phyloP scores from a whole-genome alignment of 192 early-diverging fungal genomes.

The Coemansia sp. region DNA sequence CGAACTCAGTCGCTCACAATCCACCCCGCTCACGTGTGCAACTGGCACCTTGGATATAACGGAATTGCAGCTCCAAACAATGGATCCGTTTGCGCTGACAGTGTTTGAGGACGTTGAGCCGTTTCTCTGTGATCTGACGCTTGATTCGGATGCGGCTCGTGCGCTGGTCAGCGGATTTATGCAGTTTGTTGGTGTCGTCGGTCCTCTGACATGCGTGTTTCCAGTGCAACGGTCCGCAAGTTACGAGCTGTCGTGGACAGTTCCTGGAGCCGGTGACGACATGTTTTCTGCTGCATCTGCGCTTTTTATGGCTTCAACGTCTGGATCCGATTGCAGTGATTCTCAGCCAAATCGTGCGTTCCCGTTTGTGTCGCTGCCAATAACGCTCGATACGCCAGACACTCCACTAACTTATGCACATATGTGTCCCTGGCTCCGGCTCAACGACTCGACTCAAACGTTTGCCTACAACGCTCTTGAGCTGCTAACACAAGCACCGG shows the following conservation, averaged over 20 bases:
- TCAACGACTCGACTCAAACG: background rate
- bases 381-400: slow-evolving; percentile 27
- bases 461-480: slow-evolving; percentile 8
- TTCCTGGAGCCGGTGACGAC: slow-evolving; percentile 6
- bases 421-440: slow-evolving; percentile 21
- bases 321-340: background rate
- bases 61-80: background rate
- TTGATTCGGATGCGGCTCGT: slow-evolving; percentile 1
- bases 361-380: slow-evolving; percentile 24
- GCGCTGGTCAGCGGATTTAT: slow-evolving; percentile 19
- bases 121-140: slow-evolving; percentile 29
- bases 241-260: slow-evolving; percentile 17
- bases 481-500: background rate
- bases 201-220: slow-evolving; percentile 25
- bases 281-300: background rate
- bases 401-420: slow-evolving; percentile 20
- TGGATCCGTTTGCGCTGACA: slow-evolving; percentile 26
- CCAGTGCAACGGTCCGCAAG: background rate
- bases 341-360: background rate
- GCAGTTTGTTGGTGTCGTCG: slow-evolving; percentile 37
- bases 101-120: slow-evolving; percentile 42
- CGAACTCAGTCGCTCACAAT: background rate
- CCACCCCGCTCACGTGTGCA: background rate
- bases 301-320: background rate
- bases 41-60: background rate